Conservation (phyloP, 2,329 filamentous ascomycete genomes). For the Colletotrichum musae region DNA sequence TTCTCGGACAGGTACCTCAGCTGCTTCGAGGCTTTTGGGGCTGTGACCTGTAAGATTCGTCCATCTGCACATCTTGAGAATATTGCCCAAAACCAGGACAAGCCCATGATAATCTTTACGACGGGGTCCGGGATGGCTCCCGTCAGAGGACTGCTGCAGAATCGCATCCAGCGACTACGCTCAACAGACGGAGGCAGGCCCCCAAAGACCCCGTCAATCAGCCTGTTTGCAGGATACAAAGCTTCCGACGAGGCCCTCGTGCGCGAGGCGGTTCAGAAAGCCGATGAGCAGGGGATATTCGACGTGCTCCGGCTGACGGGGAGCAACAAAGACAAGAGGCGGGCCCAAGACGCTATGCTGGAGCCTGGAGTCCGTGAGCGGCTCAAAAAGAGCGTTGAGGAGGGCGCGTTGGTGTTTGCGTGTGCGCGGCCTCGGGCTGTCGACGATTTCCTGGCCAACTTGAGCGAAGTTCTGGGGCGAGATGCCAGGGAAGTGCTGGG, state of each 20-base stretch:
- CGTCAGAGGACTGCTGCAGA: slow-evolving; percentile 33
- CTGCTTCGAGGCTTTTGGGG: slow-evolving; percentile 27
- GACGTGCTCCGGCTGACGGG: slow-evolving; percentile 22
- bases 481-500: slow-evolving; percentile 37
- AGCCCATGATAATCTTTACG: slow-evolving; percentile 36
- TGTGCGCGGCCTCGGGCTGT: slow-evolving; percentile 37
- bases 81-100: slow-evolving; percentile 23
- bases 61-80: slow-evolving; percentile 22
- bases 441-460: slow-evolving; percentile 32
- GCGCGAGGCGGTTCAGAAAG: slow-evolving; percentile 36
- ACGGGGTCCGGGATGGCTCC: slow-evolving; percentile 39
- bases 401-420: slow-evolving; percentile 37
- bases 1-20: slow-evolving; percentile 35
- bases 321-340: slow-evolving; percentile 33
- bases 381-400: slow-evolving; percentile 25
- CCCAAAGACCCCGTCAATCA: slow-evolving; percentile 15
- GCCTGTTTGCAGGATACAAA: slow-evolving; percentile 40
- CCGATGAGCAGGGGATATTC: slow-evolving; percentile 28
- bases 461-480: slow-evolving; percentile 35
- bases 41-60: slow-evolving; percentile 37
- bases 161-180: slow-evolving; percentile 6
- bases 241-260: slow-evolving; percentile 30
- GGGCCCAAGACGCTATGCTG: slow-evolving; percentile 38
- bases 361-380: slow-evolving; percentile 24
- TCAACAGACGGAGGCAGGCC: not conserved